phyloP scores from a whole-genome alignment of 768 basidiomycete species.

The Lyophyllum decastes region DNA sequence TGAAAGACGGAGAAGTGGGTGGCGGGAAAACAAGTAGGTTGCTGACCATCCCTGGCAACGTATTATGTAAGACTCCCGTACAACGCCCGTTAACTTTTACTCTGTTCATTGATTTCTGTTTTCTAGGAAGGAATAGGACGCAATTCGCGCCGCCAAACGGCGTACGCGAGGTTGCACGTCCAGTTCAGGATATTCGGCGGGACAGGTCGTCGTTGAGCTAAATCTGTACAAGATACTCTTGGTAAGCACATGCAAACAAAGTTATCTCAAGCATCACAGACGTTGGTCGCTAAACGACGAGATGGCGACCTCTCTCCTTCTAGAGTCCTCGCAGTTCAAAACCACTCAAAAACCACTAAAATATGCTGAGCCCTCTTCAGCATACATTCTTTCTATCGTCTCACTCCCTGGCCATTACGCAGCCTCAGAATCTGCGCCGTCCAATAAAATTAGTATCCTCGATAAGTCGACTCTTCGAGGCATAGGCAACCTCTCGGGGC shows the following conservation, averaged over 20 bases:
- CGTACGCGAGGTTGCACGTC: too few species aligned
- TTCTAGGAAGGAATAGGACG: neutral
- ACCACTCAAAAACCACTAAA: conserved; percentile 21
- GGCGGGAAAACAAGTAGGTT: neutral
- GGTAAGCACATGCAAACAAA: neutral
- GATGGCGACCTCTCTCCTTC: conserved; percentile 25
- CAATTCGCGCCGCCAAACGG: neutral
- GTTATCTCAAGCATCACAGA: neutral
- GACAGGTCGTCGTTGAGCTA: neutral
- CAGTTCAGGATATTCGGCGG: too few species aligned
- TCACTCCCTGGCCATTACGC: conserved; percentile 51
- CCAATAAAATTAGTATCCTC: conserved; percentile 69
- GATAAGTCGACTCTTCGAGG: conserved; percentile 56
- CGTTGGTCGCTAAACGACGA: neutral
- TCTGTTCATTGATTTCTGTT: neutral
- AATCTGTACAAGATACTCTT: neutral
- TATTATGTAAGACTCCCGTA: neutral
- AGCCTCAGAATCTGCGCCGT: conserved; percentile 60
- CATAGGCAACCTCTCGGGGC: conserved; percentile 53
- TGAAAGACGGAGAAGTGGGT: neutral
- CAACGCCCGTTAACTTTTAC: neutral
- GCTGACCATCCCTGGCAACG: neutral
- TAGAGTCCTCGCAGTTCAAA: conserved; percentile 29
- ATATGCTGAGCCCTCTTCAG: conserved; percentile 35
- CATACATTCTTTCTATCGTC: conserved; percentile 66